Base-by-base conservation (phyloP, 225 moss, liverwort and hornwort genomes). In the Thuidium tamariscinum region DNA sequence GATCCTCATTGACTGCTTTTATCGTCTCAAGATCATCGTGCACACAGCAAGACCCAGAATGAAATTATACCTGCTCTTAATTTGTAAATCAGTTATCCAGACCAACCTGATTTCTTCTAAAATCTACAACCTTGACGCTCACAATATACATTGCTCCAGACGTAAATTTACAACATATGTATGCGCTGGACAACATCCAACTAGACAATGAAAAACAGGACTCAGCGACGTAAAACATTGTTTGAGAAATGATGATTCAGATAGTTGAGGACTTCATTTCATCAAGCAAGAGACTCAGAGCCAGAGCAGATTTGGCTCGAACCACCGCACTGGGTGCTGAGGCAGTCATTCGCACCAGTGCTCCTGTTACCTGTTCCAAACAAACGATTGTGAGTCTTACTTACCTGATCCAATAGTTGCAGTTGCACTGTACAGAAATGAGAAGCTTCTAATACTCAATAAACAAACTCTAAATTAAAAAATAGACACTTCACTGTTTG, bases 341-440 rank as follows among this genome's bases (percentile, higher is more conserved):
- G 80, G 94, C 98, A 61, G 97, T 97, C 98, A 97, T 99, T 91
- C 92, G 94, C 91, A 99, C 95, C 84, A 99, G 91, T 85, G 98
- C 85, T 73, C 91, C 94, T 74, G 96, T 97, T 34, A 97, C 94
- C 98, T 98, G 91, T 42, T 88, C 78, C 86, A 89, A 62, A 56
- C 73, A 68, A 88, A 82, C 51, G 49, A 60, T 75, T 62, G 41
- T 55, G 46, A 70, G 55, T 39, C 25, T 74, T 75, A 80, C 56
- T 15, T 49, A 56, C 59, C 18, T 61, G 16, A 91, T 70, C 76
- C 16, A 78, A 48, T 77, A 48, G 36, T 64, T 26, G 46, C 16
- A 56, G 27, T 87, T 74, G 4, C 77, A 25, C 10, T 82, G 37
- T 85, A 13, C 32, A 82, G 67, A 52, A 12, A 86, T 13, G 46